Evolutionary conservation across 2,329 filamentous ascomycete genomes (phyloP).

Genomic region (Cordyceps fumosorosea): DNA sequence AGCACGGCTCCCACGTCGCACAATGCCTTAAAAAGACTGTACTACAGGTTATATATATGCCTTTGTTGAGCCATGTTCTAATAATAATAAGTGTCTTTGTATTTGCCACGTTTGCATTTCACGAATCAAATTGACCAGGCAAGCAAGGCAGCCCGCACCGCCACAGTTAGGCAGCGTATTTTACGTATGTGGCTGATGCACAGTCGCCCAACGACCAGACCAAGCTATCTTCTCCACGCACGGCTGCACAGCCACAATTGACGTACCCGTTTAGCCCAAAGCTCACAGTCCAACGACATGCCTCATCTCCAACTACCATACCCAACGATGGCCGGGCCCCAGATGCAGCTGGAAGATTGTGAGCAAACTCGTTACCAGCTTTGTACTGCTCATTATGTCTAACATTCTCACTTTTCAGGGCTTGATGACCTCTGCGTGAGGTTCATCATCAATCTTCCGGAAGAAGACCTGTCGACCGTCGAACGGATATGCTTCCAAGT

Average conservation of each 20-base stretch:
- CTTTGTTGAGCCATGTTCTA: too few species aligned
- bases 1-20: too few species aligned
- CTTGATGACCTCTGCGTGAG: conserved; percentile 96
- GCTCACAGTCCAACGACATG: not conserved
- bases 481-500: conserved; percentile 97
- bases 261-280: conserved; percentile 3
- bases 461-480: conserved; percentile 82
- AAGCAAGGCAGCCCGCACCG: not conserved
- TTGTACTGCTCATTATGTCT: not conserved
- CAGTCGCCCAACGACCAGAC: not conserved
- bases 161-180: conserved; percentile 5
- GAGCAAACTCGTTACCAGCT: conserved; percentile 24
- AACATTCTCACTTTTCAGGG: conserved; percentile 46
- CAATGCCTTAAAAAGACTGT: too few species aligned
- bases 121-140: not conserved
- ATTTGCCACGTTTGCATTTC: not conserved
- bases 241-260: conserved; percentile 10
- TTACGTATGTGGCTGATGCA: conserved; percentile 1
- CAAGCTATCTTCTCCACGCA: not conserved
- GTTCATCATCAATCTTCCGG: conserved; percentile 94
- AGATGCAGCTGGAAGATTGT: conserved; percentile 90
- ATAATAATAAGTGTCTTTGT: not conserved
- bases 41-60: too few species aligned
- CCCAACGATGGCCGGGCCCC: conserved; percentile 64
- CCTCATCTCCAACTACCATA: conserved; percentile 18